Percentiles rank a stretch among this genome's conserved stretches.
Evolutionary conservation across 352 stramenopile species (phyloP).

Genomic region (Globisporangium emineosum): DNA sequence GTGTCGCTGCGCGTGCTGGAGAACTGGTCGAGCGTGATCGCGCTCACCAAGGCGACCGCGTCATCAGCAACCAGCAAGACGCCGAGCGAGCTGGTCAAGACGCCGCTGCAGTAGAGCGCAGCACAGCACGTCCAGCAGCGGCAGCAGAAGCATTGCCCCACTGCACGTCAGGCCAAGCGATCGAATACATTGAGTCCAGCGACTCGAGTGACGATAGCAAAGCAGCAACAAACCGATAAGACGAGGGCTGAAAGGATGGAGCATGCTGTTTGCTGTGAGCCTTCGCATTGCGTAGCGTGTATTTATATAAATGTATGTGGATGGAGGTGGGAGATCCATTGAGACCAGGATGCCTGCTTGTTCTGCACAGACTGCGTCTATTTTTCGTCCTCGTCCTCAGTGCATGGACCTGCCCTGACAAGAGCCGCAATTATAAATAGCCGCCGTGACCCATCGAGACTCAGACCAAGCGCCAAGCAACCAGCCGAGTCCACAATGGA

Average conservation of each 20-base stretch:
- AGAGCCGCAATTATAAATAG: slow-evolving; percentile 8
- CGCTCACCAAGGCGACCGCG: slow-evolving; percentile 56
- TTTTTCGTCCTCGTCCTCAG: not conserved
- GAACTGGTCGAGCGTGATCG: slow-evolving; percentile 81
- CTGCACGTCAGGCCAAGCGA: not conserved
- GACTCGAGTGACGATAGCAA: not conserved
- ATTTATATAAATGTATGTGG: slow-evolving; percentile 3
- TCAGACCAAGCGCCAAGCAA: not conserved
- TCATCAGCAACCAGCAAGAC: slow-evolving; percentile 27
- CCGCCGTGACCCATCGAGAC: not conserved
- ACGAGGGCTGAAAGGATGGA: not conserved
- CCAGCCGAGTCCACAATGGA: not conserved
- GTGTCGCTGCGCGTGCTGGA: slow-evolving; percentile 75
- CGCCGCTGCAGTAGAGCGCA: slow-evolving; percentile 26
- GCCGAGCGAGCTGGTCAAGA: slow-evolving; percentile 59
- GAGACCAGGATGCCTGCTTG: slow-evolving; percentile 5
- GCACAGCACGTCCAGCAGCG: not conserved
- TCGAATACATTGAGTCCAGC: not conserved
- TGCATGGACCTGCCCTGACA: not conserved
- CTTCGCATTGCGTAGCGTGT: not conserved
- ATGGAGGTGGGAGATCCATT: not conserved
- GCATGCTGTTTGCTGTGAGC: not conserved
- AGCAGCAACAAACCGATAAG: slow-evolving; percentile 3
- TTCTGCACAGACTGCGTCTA: not conserved
- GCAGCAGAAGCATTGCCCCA: not conserved